Conservation (phyloP, 495 filamentous ascomycete genomes). For the Penicillium canariense region DNA sequence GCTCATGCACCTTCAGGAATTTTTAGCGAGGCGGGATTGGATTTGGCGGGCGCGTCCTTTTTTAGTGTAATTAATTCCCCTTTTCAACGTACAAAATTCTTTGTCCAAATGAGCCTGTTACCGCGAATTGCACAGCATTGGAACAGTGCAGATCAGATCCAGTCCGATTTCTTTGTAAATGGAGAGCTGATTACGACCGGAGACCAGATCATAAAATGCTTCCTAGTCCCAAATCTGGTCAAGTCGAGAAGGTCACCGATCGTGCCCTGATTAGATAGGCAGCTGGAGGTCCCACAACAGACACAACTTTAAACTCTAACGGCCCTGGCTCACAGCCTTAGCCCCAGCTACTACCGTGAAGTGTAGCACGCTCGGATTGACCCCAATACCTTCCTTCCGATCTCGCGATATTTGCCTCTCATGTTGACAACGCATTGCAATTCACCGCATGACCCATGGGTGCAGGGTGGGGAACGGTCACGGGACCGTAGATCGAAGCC, state of each 20-base stretch:
- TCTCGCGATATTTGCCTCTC: too few relatives aligned
- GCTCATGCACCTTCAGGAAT: neutral
- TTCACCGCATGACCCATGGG: neutral
- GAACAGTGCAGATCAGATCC: neutral
- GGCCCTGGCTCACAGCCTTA: neutral
- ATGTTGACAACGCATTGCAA: neutral
- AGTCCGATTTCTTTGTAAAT: too few relatives aligned
- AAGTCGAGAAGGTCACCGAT: neutral
- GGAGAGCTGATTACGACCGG: too few relatives aligned
- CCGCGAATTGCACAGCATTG: neutral
- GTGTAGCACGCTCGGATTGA: too few relatives aligned
- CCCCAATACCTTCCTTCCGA: neutral
- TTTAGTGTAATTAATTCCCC: neutral
- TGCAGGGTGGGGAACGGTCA: slow-evolving; percentile 9
- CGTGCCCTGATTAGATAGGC: too few relatives aligned
- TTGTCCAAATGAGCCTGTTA: neutral
- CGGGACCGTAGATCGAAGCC: slow-evolving; percentile 15
- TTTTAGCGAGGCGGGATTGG: neutral
- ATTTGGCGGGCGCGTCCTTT: neutral
- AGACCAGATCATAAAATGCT: too few relatives aligned
- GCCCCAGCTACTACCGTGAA: too few relatives aligned
- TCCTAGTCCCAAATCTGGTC: neutral
- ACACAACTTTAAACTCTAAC: neutral
- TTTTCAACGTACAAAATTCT: neutral
- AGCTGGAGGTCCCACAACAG: neutral